Evolutionary conservation across 177 flowering plant genomes (phyloP).

Genomic region (Vitis hybrid): DNA sequence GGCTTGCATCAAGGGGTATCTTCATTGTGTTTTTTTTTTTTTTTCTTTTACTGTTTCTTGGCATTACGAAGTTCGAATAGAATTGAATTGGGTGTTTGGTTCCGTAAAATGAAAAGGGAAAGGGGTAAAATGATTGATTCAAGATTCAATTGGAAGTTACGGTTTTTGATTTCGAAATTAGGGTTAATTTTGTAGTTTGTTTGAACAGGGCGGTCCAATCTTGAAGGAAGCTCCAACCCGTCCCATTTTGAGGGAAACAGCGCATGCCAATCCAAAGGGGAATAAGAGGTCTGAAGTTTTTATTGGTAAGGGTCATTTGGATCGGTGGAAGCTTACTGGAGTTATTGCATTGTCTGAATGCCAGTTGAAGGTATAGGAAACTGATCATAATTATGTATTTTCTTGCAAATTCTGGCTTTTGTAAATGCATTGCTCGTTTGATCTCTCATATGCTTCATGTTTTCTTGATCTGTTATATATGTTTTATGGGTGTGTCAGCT

Average conservation of each 20-base stretch:
- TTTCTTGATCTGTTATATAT: neutral
- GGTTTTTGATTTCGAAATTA: neutral
- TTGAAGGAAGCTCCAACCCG: conserved; percentile 40
- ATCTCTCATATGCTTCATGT: neutral
- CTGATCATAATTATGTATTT: neutral
- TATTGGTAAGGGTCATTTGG: conserved; percentile 39
- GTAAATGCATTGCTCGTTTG: too few relatives aligned
- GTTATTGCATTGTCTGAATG: conserved; percentile 62
- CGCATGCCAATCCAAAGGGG: conserved; percentile 4
- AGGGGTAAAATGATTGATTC: too few relatives aligned
- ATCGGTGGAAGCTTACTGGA: conserved; percentile 78
- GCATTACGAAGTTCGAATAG: neutral
- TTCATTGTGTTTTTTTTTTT: neutral
- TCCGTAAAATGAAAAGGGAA: too few relatives aligned
- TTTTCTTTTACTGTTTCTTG: neutral
- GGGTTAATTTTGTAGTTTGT: neutral
- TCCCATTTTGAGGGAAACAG: conserved; percentile 29
- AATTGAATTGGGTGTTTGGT: neutral
- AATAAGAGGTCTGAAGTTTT: conserved; percentile 17
- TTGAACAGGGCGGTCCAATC: conserved; percentile 74
- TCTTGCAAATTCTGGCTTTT: neutral
- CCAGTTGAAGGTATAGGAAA: conserved; percentile 57
- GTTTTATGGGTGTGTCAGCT: too few relatives aligned
- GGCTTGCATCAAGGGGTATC: conserved; percentile 96
- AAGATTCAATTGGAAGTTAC: too few relatives aligned